Evolutionary conservation across 805 yeast species (phyloP), one percentile per base, ranked within the genome.

Genomic region (Zygosaccharomyces lentus): DNA sequence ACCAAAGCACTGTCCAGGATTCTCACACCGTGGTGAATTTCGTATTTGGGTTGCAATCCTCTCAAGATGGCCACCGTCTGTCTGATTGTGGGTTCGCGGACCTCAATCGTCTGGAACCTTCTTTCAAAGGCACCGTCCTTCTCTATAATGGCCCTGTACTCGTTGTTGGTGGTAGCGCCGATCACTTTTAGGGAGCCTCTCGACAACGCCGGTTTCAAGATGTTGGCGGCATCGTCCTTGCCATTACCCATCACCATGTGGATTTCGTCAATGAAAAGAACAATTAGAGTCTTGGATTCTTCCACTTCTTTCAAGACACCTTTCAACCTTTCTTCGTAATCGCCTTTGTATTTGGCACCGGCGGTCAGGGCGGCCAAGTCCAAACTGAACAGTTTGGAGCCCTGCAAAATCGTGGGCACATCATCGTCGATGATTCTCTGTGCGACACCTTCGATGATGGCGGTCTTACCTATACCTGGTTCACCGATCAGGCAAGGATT

Each of bases 191-290:
- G 80, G 43, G 85, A 77, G 57, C 99, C 98, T 70, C 99, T 82
- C 2, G 99, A 97, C 53, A 93, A 78, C 77, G 95, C 95, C 31
- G 99, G 99, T 71, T 93, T 93, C 66, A 93, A 79, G 60, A 93
- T 78, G 68, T 93, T 93, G 34, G 99, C 99, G 35, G 96, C 96
- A 67, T 93, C 99, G 52, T 86, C 81, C 70, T 90, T 93, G 65
- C 99, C 99, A 65, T 93, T 96, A 58, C 99, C 99, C 99, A 93
- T 93, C 56, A 93, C 79, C 97, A 93, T 93, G 71, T 93, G 99
- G 65, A 93, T 93, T 70, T 93, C 99, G 71, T 93, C 99, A 59
- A 93, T 87, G 72, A 93, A 93, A 48, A 93, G 75, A 53, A 93
- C 82, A 54, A 93, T 88, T 79, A 89, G 77, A 40, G 80, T 84